Conservation (phyloP, 371 early-diverging fungal species). For the Circinella minor region DNA sequence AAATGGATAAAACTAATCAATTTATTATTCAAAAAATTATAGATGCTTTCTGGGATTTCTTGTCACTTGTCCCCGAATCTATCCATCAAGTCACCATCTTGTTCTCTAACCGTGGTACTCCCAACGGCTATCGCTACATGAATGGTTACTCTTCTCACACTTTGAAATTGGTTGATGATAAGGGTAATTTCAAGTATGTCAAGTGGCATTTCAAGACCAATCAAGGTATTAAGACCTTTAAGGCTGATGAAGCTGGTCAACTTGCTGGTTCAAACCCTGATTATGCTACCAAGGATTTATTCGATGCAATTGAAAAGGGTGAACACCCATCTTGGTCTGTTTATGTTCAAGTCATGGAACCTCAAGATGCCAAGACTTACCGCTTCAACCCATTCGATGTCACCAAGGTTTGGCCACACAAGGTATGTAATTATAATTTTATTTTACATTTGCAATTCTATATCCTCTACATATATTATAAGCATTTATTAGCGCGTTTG, state of each 20-base stretch:
- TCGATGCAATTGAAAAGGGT: constrained; percentile 72
- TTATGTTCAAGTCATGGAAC: constrained; percentile 77
- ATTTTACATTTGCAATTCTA: not conserved
- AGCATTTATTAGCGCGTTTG: too few relatives aligned
- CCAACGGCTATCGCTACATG: constrained; percentile 81
- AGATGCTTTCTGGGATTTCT: constrained; percentile 74
- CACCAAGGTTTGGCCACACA: constrained; percentile 85
- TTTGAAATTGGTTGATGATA: constrained; percentile 73
- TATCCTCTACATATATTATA: too few relatives aligned
- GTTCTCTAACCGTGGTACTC: constrained; percentile 84
- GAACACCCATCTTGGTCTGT: constrained; percentile 80
- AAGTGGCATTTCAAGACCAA: constrained; percentile 90
- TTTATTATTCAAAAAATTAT: too few relatives aligned
- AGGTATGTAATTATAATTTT: constrained; percentile 26
- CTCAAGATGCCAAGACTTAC: constrained; percentile 73
- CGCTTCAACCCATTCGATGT: constrained; percentile 84
- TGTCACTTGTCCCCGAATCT: constrained; percentile 77
- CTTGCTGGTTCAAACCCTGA: constrained; percentile 75
- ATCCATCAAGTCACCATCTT: constrained; percentile 81
- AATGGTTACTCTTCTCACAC: constrained; percentile 83
- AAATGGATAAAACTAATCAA: too few relatives aligned
- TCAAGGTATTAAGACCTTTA: constrained; percentile 79
- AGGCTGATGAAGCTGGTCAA: constrained; percentile 64
- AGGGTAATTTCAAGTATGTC: constrained; percentile 74
- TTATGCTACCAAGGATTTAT: constrained; percentile 78